A percentile compares a stretch with the other conserved stretches of the same genome.
Conservation (phyloP, 169 alveolate species). For the Cryptosporidium bovis region DNA sequence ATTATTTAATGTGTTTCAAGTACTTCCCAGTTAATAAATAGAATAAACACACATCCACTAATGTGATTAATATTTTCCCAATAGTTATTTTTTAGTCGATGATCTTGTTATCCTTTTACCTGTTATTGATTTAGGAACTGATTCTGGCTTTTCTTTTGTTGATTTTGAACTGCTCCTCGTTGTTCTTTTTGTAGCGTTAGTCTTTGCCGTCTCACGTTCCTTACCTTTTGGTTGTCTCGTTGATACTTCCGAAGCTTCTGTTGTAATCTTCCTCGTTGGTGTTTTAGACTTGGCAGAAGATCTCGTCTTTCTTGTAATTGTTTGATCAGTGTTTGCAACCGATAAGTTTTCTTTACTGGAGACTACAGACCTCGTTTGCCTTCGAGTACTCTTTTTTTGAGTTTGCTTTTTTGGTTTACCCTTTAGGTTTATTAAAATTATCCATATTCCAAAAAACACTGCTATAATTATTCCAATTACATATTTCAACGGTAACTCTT, state of each 20-base stretch:
- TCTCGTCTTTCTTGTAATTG: slow-evolving; percentile 28
- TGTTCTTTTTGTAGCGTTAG: background rate
- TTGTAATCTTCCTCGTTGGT: slow-evolving; percentile 48
- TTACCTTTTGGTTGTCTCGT: background rate
- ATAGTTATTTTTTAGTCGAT: slow-evolving; percentile 17
- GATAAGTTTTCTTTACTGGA: slow-evolving; percentile 6
- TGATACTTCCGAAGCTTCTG: slow-evolving; percentile 12
- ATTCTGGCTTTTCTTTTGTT: background rate
- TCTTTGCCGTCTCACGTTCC: background rate
- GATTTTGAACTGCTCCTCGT: slow-evolving; percentile 33
- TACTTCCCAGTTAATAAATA: background rate
- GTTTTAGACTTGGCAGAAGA: slow-evolving; percentile 34
- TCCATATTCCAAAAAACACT: slow-evolving; percentile 39
- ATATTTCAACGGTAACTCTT: slow-evolving; percentile 43
- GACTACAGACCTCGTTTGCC: slow-evolving; percentile 3
- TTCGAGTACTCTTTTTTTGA: slow-evolving; percentile 39
- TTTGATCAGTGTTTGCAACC: background rate
- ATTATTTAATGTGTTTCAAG: background rate
- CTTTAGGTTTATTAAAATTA: slow-evolving; percentile 19
- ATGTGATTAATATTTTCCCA: background rate
- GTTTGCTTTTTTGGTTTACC: slow-evolving; percentile 44
- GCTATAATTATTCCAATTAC: slow-evolving; percentile 43
- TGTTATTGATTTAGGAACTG: background rate
- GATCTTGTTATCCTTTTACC: slow-evolving; percentile 60
- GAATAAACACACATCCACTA: too few relatives aligned